Evolutionary conservation across 2,329 filamentous ascomycete species (phyloP), one percentile per base, ranked within the genome.

Genomic region (Colletotrichum sp.): DNA sequence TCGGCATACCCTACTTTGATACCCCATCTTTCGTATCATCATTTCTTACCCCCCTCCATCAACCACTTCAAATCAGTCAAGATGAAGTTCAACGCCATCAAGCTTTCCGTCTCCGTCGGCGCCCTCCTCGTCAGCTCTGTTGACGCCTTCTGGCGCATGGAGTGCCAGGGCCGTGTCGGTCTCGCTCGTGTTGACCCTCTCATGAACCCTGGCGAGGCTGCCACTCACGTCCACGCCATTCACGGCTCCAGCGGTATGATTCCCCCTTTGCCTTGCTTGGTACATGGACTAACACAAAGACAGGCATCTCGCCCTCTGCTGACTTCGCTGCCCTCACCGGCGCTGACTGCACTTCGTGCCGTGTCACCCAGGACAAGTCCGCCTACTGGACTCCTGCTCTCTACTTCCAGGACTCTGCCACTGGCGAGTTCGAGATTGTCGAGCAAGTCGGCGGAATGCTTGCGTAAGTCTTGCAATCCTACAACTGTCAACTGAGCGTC

Each of bases 141-240:
- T 63, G 82, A 90, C 79, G 96, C 94, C 75, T 98, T 98, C 85
- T 98, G 95, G 95, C 95, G 96, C 82, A 94, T 98, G 90, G 94
- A 95, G 80, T 98, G 95, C 85, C 93, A 91, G 79, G 93, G 92
- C 72, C 90, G 90, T 63, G 88, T 92, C 78, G 94, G 92, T 77
- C 83, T 95, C 73, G 94, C 92, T 66, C 91, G 95, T 73, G 88
- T 98, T 55, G 95, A 98, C 82, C 95, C 95, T 21, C 88, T 98
- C 72, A 88, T 97, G 72, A 89, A 91, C 74, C 90, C 90, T 4
- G 93, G 92, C 66, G 79, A 81, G 24, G 77, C 92, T 39, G 90
- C 93, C 12, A 83, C 88, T 75, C 96, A 98, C 84, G 90, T 90
- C 26, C 96, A 98, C 84, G 87, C 92, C 18, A 90, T 97, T 80